These are phyloP conservation scores for Aspergillus sergii DNA, from an alignment of 2,329 filamentous ascomycete species.

Conservation along the genomic window DNA sequence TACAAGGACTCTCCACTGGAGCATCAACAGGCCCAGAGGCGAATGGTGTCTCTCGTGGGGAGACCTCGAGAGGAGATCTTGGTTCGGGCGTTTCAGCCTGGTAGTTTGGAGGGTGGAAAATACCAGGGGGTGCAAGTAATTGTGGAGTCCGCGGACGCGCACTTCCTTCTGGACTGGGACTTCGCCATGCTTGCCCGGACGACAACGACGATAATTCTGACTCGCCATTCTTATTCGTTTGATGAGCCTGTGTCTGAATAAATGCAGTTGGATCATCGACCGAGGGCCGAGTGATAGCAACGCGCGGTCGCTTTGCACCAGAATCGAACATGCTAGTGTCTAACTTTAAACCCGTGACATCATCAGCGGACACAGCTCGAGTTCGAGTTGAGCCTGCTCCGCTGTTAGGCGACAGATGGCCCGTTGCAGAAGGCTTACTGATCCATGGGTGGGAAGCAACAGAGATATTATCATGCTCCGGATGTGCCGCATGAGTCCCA, in stretches of 20 bases:
- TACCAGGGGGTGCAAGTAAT: constrained; percentile 47
- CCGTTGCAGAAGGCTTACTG: constrained; percentile 25
- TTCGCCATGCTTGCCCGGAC: constrained; percentile 32
- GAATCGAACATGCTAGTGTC: constrained; percentile 41
- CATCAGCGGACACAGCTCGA: constrained; percentile 64
- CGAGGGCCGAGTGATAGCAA: constrained; percentile 46
- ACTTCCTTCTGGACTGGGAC: constrained; percentile 33
- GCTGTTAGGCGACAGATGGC: constrained; percentile 28
- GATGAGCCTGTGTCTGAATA: constrained; percentile 20
- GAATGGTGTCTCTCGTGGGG: constrained; percentile 29
- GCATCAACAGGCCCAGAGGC: constrained; percentile 13
- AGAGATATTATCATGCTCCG: constrained; percentile 52
- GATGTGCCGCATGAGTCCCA: constrained; percentile 41
- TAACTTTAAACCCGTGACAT: constrained; percentile 51
- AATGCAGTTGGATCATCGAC: constrained; percentile 23
- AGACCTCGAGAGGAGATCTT: constrained; percentile 32
- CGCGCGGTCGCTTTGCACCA: constrained; percentile 26
- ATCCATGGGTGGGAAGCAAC: constrained; percentile 50
- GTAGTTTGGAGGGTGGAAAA: constrained; percentile 43
- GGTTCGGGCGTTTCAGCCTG: constrained; percentile 24
- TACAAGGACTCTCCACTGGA: constrained; percentile 45
- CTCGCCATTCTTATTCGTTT: constrained; percentile 27
- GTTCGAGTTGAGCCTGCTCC: constrained; percentile 33
- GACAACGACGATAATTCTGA: constrained; percentile 39
- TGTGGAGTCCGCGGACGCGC: constrained; percentile 36